Evolutionary conservation across 192 early-diverging fungal species (phyloP).

Genomic region (Podila horticola): DNA sequence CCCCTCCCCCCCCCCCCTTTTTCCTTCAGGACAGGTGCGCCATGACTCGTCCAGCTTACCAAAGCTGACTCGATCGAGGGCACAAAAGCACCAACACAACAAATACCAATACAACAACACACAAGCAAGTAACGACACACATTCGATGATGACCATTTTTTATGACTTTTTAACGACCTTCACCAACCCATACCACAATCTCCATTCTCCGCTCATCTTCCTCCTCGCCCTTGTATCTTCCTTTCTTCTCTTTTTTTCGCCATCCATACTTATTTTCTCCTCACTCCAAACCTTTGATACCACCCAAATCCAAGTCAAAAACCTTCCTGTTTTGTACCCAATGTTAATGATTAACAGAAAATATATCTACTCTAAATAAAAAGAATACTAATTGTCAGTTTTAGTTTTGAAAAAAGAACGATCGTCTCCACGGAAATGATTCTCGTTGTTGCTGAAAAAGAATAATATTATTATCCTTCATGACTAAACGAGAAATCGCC

Average conservation of each 20-base stretch:
- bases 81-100: neutral
- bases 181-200: neutral
- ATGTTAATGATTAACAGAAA: neutral
- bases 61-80: too few relatives aligned
- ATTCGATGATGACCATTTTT: slow-evolving; percentile 1
- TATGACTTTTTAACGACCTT: neutral
- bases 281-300: neutral
- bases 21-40: too few relatives aligned
- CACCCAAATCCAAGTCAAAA: neutral
- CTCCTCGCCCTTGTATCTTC: too few relatives aligned
- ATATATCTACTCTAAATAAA: neutral
- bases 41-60: too few relatives aligned
- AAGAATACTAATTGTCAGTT: neutral
- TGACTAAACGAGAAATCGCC: too few relatives aligned
- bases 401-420: too few relatives aligned
- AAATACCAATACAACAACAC: neutral
- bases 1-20: too few relatives aligned
- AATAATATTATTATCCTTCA: too few relatives aligned
- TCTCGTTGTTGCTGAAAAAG: too few relatives aligned
- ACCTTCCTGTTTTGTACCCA: slow-evolving; percentile 4
- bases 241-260: too few relatives aligned
- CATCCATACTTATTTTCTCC: neutral
- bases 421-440: too few relatives aligned
- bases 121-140: slow-evolving; percentile 3
- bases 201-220: neutral